Evolutionary conservation across 495 filamentous ascomycete genomes (phyloP).

Genomic region (Platismatia glauca): DNA sequence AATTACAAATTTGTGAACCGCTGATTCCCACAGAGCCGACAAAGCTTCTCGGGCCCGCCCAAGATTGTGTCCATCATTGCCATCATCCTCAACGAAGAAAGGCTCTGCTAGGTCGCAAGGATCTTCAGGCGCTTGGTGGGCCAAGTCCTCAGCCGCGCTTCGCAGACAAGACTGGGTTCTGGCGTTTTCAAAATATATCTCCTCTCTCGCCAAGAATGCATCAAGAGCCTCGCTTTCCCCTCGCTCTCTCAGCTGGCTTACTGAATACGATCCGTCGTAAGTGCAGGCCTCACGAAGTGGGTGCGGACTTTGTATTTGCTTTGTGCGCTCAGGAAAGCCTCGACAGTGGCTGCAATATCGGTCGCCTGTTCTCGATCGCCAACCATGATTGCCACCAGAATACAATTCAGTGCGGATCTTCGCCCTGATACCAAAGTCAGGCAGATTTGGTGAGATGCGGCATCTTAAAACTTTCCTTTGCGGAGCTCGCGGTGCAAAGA

Average conservation of each 20-base stretch:
- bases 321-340: not conserved
- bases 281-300: not conserved
- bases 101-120: no score
- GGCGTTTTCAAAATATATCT: no score
- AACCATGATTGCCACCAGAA: not conserved
- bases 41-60: not conserved
- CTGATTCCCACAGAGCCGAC: not conserved
- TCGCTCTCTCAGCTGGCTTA: not conserved
- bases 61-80: no score
- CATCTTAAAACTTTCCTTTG: not conserved
- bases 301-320: not conserved
- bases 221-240: not conserved
- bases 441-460: not conserved
- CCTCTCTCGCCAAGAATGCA: not conserved
- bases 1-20: not conserved
- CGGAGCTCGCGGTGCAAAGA: not conserved
- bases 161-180: no score
- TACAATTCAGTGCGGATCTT: not conserved
- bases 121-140: no score
- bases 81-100: no score
- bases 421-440: not conserved
- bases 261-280: not conserved
- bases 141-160: no score
- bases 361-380: not conserved
- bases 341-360: not conserved